These are phyloP conservation scores for Candida frijolesensis DNA, from an alignment of 1,139 yeast genomes.

Conservation along the genomic window DNA sequence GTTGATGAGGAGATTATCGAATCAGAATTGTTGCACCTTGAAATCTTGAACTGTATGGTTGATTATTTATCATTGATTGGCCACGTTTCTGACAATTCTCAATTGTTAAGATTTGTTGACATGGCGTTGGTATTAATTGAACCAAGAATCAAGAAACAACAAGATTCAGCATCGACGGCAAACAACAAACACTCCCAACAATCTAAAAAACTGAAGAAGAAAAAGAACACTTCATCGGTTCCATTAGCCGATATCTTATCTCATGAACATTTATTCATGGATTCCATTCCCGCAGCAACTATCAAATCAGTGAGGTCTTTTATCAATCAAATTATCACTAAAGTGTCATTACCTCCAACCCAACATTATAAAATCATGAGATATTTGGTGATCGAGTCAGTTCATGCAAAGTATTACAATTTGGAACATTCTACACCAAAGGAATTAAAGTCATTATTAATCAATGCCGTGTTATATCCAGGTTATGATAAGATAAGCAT, in stretches of 20 bases:
- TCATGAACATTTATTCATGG: constrained; percentile 60
- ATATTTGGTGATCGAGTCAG: constrained; percentile 53
- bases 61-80: constrained; percentile 33
- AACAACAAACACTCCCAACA: constrained; percentile 1
- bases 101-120: constrained; percentile 47
- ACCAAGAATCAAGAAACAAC: constrained; percentile 28
- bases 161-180: background rate
- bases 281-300: constrained; percentile 41
- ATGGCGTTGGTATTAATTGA: constrained; percentile 47
- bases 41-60: constrained; percentile 31
- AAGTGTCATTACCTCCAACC: constrained; percentile 59
- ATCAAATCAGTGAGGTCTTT: constrained; percentile 47
- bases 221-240: constrained; percentile 44
- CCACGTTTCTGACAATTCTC: constrained; percentile 39
- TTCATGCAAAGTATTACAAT: constrained; percentile 30
- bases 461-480: constrained; percentile 63
- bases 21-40: constrained; percentile 33
- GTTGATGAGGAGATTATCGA: constrained; percentile 31
- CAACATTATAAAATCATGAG: constrained; percentile 64
- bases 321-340: constrained; percentile 50
- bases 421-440: constrained; percentile 28
- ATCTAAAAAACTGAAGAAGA: constrained; percentile 37
- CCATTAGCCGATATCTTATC: constrained; percentile 73
- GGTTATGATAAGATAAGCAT: constrained; percentile 63
- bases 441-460: constrained; percentile 43